phyloP scores from a whole-genome alignment of 768 basidiomycete genomes.

The Russula olivacea region DNA sequence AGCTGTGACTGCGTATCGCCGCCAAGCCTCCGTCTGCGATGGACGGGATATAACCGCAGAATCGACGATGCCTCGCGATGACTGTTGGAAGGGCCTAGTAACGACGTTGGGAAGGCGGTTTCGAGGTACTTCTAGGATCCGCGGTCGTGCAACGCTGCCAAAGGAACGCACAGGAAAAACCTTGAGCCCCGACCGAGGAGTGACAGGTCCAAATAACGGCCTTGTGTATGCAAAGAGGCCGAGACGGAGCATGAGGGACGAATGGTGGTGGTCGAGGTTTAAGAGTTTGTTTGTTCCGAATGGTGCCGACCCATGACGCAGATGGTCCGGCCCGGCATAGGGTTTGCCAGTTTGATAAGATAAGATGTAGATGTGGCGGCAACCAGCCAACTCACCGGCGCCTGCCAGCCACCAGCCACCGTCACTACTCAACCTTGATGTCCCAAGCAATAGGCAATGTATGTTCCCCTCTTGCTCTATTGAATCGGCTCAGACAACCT shows the following conservation, averaged over 20 bases:
- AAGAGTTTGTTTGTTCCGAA: constrained; percentile 1
- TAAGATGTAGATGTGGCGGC: constrained; percentile 6
- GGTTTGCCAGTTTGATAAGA: constrained; percentile 6
- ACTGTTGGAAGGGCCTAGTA: constrained; percentile 27
- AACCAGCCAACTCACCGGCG: not conserved
- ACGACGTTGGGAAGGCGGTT: constrained; percentile 29
- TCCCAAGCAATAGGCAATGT: constrained; percentile 82
- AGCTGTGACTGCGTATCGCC: constrained; percentile 46
- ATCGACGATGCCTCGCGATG: constrained; percentile 45
- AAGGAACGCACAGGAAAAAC: constrained; percentile 29
- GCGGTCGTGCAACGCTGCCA: constrained; percentile 32
- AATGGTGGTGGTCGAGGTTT: constrained; percentile 7
- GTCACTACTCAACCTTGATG: constrained; percentile 38
- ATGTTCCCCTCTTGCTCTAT: constrained; percentile 30
- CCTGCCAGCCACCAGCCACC: not conserved
- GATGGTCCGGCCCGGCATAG: not conserved
- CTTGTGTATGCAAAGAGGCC: constrained; percentile 25
- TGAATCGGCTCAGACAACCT: not conserved
- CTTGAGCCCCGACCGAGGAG: constrained; percentile 26
- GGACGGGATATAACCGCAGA: constrained; percentile 40
- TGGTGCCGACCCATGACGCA: constrained; percentile 13
- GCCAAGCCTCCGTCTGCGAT: constrained; percentile 41
- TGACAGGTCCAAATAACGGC: constrained; percentile 26
- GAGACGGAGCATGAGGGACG: constrained; percentile 29
- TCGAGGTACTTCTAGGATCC: constrained; percentile 30